Evolutionary conservation across 169 alveolate species (phyloP), one percentile per base, ranked within the genome.

Genomic region (Plasmodium berghei): DNA sequence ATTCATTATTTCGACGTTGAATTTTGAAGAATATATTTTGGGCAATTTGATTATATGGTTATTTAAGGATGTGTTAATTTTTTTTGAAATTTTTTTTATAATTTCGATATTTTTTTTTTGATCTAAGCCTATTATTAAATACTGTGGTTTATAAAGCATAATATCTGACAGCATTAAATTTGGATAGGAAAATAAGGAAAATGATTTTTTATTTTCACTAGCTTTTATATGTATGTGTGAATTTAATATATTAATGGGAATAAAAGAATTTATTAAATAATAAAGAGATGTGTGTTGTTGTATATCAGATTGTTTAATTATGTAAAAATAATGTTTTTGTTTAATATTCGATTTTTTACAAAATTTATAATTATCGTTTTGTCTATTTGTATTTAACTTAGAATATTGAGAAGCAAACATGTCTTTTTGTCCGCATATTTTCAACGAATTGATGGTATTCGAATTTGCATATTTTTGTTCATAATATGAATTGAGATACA

Each of bases 121-220:
- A 28, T 80, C 90, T 24, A 24, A 48, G 9, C 90, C 90, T 26
- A 80, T 52, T 55, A 80, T 80, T 80, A 80, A 67, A 61, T 66
- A 67, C 6, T 54, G 61, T n/a, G 90, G 90, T 46, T 80, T 48
- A 61, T 80, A 80, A 34, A 80, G 67, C 26, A 80, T 52, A 66
- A 80, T 67, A 67, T 80, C 90, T n/a, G 90, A 49, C 34, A 80
- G 34, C 90, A 80, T 80, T 80, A 80, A 80, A 55, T 69, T 80
- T n/a, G 90, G 90, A 48, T 80, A 80, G 10, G 90, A 80, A 49
- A 80, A 46, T 67, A 80, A 55, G 10, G 90, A 67, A 42, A 80
- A 14, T 5, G 90, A 66, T 80, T 80, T 80, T n/a, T 66, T 26
- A 2, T 80, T 54, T 42, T 62, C 55, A n/a, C 55, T 6, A n/a